Conservation (phyloP, 805 yeast species). For the Teunomyces tritomae region DNA sequence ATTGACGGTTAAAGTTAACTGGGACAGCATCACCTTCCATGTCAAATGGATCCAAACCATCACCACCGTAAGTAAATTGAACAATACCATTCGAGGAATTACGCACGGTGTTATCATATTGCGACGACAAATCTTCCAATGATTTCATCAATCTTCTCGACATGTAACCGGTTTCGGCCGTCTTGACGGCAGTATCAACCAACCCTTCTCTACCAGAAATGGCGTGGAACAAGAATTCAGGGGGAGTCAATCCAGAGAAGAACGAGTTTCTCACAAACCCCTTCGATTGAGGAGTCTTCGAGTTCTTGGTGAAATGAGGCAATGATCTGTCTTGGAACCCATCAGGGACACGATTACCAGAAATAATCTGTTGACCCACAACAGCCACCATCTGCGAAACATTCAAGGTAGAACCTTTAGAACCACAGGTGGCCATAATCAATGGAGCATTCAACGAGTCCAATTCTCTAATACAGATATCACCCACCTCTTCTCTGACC, state of each 20-base stretch:
- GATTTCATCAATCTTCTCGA: constrained; percentile 98
- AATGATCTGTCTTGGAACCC: constrained; percentile 99
- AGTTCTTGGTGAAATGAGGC: constrained; percentile 94
- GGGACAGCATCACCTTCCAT: constrained; percentile 99
- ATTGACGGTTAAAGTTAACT: constrained; percentile 87
- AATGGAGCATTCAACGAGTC: constrained; percentile 92
- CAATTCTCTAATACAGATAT: constrained; percentile 89
- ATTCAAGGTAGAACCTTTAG: constrained; percentile 95
- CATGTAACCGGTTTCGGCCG: constrained; percentile 99
- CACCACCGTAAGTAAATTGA: constrained; percentile 98
- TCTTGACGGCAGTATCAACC: constrained; percentile 98
- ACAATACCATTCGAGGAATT: constrained; percentile 95
- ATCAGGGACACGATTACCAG: constrained; percentile 98
- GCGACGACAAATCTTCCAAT: constrained; percentile 89
- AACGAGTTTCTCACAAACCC: constrained; percentile 97
- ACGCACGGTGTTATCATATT: constrained; percentile 91
- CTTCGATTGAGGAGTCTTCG: constrained; percentile 95
- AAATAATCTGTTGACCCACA: constrained; percentile 97
- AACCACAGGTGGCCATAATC: constrained; percentile 99
- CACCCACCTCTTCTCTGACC: constrained; percentile 98
- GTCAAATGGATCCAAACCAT: constrained; percentile 95
- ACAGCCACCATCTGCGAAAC: constrained; percentile 99
- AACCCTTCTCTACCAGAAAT: constrained; percentile 99
- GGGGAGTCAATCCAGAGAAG: constrained; percentile 90
- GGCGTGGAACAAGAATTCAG: constrained; percentile 97